Evolutionary conservation across 192 early-diverging fungal genomes (phyloP), one percentile per base, ranked within the genome.

Genomic region (Backusella macrospora): DNA sequence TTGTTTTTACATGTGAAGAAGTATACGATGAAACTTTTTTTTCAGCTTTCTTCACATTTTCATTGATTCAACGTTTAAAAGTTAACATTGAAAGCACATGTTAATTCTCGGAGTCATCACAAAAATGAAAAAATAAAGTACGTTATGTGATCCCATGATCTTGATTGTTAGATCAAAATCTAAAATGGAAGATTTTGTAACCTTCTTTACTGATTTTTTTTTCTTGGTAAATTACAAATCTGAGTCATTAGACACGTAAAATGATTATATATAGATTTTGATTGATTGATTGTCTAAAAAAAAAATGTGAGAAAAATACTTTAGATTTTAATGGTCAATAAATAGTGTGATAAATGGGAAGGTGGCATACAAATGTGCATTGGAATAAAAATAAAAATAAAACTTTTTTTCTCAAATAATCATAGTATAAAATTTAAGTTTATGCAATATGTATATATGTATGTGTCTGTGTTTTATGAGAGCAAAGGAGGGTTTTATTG

Each of bases 41-140:
- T 9, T 5, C 1, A 4, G 0, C 26, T 26, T 10, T 12, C 26
- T 59, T 59, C 52, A 59, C 52, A 59, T 26, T 59, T 59, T 26
- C 26, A 59, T 23, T 59, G 21, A 26, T 55, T 23, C 23, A 23
- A 2, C 21, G 23, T 55, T 55, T 55, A 55, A 55, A 55, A 9
- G 52, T 55, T 55, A 13, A 26, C 52, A 55, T 23, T 55, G 52
- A 55, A 55, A 55, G 52, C 52, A 55, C 52, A 55, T 55, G 52
- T 23, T 55, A 46, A 46, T 14, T 8, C 2, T 46, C 45, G 45
- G 45, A 46, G 10, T 18, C 12, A 52, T 23, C 49, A 52, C 16
- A 6, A 8, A 55, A 12, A 55, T 55, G 52, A n/a, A 49, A 34
- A 34, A 34, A 34, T 34, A 34, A 34, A 34, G 29, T 34, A 34